These are phyloP conservation scores for Solanum hybrid DNA, from an alignment of 305 asterid genomes.

Conservation along the genomic window DNA sequence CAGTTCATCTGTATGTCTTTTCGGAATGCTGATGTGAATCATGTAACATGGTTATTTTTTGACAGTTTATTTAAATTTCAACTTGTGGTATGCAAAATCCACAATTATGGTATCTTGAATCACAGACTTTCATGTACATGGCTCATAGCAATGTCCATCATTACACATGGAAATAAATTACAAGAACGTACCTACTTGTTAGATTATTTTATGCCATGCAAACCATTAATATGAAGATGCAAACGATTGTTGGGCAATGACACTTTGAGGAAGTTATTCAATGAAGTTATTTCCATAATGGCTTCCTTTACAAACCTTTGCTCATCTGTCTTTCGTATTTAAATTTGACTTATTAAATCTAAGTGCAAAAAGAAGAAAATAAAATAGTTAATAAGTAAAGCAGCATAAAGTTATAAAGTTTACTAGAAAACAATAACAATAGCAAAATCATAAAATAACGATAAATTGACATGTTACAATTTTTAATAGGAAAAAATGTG, in stretches of 20 bases:
- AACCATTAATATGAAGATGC: background rate
- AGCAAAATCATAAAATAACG: background rate
- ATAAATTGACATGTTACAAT: background rate
- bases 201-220: background rate
- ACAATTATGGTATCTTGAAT: background rate
- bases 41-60: background rate
- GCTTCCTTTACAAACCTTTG: background rate
- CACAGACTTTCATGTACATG: background rate
- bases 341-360: background rate
- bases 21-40: background rate
- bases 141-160: background rate
- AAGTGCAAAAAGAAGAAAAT: background rate
- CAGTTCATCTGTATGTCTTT: background rate
- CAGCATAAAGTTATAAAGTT: too few relatives aligned
- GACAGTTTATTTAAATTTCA: background rate
- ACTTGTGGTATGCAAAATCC: background rate
- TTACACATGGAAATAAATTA: background rate
- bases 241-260: background rate
- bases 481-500: background rate
- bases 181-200: background rate
- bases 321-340: background rate
- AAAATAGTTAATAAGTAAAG: background rate
- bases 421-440: background rate
- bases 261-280: background rate
- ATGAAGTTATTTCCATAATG: background rate